These are phyloP conservation scores for Metarhizium guizhouense DNA, from an alignment of 2,329 filamentous ascomycete species.

Conservation along the genomic window DNA sequence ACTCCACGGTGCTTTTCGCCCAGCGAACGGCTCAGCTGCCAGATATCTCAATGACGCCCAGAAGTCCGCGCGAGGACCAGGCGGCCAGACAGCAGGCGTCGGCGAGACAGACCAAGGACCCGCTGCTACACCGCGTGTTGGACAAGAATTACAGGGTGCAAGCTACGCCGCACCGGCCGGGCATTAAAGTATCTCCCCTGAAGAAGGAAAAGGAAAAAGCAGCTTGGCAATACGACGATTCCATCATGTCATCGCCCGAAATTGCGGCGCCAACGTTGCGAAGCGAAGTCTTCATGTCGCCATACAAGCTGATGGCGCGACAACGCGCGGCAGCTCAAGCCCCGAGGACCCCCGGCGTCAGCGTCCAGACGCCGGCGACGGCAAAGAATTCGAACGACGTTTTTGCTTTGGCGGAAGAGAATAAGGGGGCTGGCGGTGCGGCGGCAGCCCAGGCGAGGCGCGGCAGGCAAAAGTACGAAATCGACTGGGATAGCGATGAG, in stretches of 20 bases:
- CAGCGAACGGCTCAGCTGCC: conserved; percentile 47
- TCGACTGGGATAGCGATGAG: conserved; percentile 68
- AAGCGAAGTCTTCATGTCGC: conserved; percentile 77
- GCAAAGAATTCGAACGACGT: conserved; percentile 41
- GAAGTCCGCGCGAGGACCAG: conserved; percentile 25
- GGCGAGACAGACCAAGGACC: conserved; percentile 48
- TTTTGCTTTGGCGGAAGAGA: conserved; percentile 25
- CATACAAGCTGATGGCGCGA: conserved; percentile 40
- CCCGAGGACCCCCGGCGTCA: conserved; percentile 71
- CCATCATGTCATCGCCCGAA: conserved; percentile 65
- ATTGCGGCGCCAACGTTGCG: conserved; percentile 74
- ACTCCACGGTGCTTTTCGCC: conserved; percentile 40
- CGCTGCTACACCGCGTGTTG: conserved; percentile 79
- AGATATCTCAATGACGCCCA: conserved; percentile 55
- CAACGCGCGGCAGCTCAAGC: conserved; percentile 34
- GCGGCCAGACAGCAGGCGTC: conserved; percentile 22
- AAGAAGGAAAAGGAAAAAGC: conserved; percentile 19
- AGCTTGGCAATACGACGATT: conserved; percentile 38
- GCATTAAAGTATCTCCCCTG: conserved; percentile 35
- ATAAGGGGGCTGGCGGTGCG: neutral
- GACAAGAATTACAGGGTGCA: conserved; percentile 94
- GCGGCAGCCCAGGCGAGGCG: conserved; percentile 6
- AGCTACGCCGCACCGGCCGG: conserved; percentile 69
- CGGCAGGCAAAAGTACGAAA: conserved; percentile 39
- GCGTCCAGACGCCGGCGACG: conserved; percentile 66